These are phyloP conservation scores for Arxiozyma slooffiae DNA, from an alignment of 1,139 yeast species.

Conservation along the genomic window DNA sequence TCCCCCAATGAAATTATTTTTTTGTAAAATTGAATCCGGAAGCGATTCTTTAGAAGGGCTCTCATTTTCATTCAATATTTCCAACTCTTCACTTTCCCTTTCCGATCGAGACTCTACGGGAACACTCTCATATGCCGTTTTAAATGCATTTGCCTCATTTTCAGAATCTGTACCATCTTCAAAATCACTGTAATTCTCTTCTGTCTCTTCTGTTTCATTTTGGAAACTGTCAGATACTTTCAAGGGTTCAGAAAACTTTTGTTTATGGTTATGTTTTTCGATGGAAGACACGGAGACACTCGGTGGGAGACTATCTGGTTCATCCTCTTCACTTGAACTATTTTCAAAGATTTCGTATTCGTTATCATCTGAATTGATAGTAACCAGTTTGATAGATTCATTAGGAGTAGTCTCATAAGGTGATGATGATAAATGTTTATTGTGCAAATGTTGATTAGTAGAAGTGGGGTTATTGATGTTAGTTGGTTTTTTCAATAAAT, in stretches of 20 bases:
- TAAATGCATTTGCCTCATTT: conserved; percentile 5
- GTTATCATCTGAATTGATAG: neutral
- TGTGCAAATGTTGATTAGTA: neutral
- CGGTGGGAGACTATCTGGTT: conserved; percentile 1
- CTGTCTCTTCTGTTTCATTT: conserved; percentile 1
- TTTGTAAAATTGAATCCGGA: conserved; percentile 8
- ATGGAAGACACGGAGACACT: neutral
- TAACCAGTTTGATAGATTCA: conserved; percentile 3
- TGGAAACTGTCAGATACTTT: neutral
- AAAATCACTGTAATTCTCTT: conserved; percentile 6
- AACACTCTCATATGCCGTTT: conserved; percentile 4
- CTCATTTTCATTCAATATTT: conserved; percentile 10
- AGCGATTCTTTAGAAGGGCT: conserved; percentile 1
- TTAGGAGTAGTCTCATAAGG: conserved; percentile 4
- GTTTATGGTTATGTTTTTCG: neutral
- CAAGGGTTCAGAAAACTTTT: neutral
- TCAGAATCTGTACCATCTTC: conserved; percentile 11
- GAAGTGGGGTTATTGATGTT: neutral
- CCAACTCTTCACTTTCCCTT: conserved; percentile 9
- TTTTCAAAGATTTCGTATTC: conserved; percentile 24
- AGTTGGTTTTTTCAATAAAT: neutral
- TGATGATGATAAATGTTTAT: neutral
- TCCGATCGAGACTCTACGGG: neutral
- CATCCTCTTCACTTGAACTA: conserved; percentile 14
- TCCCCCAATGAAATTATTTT: conserved; percentile 20